These are phyloP conservation scores for Chaetoceros tenuissimus DNA, from an alignment of 108 stramenopile genomes.

Conservation along the genomic window DNA sequence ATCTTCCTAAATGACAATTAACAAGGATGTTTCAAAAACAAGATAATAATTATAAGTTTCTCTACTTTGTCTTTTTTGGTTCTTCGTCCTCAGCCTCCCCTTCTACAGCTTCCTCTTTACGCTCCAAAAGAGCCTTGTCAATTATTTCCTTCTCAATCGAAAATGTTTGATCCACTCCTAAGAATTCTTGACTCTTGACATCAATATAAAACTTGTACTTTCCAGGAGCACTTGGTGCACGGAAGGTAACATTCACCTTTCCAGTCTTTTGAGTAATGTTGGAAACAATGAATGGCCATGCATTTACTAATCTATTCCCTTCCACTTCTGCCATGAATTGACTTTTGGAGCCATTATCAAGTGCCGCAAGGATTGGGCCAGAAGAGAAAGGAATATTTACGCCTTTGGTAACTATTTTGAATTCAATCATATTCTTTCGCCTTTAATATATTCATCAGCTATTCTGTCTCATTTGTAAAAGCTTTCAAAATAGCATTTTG, in stretches of 20 bases:
- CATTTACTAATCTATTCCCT: slow-evolving; percentile 39
- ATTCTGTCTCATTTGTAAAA: no score
- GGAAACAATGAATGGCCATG: slow-evolving; percentile 71
- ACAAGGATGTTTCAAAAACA: no score
- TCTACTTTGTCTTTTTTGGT: no score
- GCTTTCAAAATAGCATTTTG: no score
- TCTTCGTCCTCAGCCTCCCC: slow-evolving; percentile 19
- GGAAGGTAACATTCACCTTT: slow-evolving; percentile 61
- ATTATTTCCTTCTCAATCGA: slow-evolving; percentile 43
- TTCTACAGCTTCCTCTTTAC: slow-evolving; percentile 20
- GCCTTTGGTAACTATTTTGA: no score
- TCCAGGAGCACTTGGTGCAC: slow-evolving; percentile 53
- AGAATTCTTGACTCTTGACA: slow-evolving; percentile 78
- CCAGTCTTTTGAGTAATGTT: slow-evolving; percentile 69
- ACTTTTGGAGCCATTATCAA: no score
- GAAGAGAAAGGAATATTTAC: no score
- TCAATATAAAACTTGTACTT: slow-evolving; percentile 56
- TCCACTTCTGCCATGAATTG: slow-evolving; percentile 27
- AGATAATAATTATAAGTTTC: not conserved
- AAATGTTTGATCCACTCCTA: slow-evolving; percentile 71
- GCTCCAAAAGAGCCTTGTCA: slow-evolving; percentile 19
- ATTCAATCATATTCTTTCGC: no score
- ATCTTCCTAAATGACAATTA: no score
- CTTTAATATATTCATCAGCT: no score
- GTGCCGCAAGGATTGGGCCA: no score